These are phyloP conservation scores for Claviceps sp. DNA, from an alignment of 2,329 filamentous ascomycete genomes.

Conservation along the genomic window DNA sequence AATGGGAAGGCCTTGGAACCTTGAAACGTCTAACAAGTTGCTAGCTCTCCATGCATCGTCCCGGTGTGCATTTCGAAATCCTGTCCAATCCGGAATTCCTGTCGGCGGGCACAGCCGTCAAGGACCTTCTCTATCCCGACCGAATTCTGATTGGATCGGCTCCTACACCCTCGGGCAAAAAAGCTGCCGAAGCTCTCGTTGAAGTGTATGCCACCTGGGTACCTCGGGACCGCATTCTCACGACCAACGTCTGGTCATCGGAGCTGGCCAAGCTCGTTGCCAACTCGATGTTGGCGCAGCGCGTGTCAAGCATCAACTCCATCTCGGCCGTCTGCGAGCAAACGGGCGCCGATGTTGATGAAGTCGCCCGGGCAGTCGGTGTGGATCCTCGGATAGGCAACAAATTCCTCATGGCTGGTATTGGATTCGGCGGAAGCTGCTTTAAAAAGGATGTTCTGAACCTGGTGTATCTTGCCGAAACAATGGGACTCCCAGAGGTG, in stretches of 20 bases:
- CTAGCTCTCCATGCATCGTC: conserved; percentile 44
- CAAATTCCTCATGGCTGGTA: conserved; percentile 59
- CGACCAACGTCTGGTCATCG: conserved; percentile 63
- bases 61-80: conserved; percentile 56
- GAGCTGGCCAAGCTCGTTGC: conserved; percentile 69
- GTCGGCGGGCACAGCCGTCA: conserved; percentile 62
- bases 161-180: conserved; percentile 43
- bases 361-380: conserved; percentile 55
- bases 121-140: conserved; percentile 57
- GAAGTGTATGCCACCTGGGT: conserved; percentile 62
- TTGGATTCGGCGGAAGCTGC: conserved; percentile 70
- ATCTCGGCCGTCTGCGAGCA: conserved; percentile 69
- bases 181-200: conserved; percentile 50
- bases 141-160: conserved; percentile 63
- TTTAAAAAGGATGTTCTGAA: conserved; percentile 72
- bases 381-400: conserved; percentile 58
- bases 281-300: conserved; percentile 69
- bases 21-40: no score
- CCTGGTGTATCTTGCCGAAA: conserved; percentile 60
- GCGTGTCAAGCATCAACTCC: conserved; percentile 70
- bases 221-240: conserved; percentile 50
- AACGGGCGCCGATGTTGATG: conserved; percentile 62
- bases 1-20: no score
- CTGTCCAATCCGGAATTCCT: conserved; percentile 75
- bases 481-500: conserved; percentile 55